Base-by-base conservation (phyloP, 768 basidiomycete genomes). In the Cystobasidium tubakii region DNA sequence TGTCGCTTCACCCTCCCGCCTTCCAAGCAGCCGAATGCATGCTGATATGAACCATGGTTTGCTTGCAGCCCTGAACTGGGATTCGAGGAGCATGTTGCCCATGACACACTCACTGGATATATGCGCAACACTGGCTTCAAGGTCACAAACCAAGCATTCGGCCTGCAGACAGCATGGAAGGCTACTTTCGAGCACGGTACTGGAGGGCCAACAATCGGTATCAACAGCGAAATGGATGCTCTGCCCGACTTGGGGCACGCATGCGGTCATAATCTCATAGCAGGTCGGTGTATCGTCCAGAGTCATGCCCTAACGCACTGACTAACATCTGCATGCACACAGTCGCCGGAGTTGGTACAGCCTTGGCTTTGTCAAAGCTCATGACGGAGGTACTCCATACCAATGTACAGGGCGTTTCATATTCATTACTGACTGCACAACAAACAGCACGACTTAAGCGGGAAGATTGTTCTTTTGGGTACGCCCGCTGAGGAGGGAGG, bases 161-260 rank as follows among this genome's bases (percentile, higher is more conserved):
- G 73, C 0, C 13, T 74, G 50, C 62, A 57, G 3, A 76, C 75
- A 43, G 75, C 75, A 15, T 76, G 75, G 75, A 53, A 53, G 27
- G 75, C 75, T 25, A 74, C 62, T 31, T 76, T 69, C 29, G 64
- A 73, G 65, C n/a, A 62, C 12, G 75, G 75, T 1, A 7, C 36
- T 21, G 73, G 73, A 12, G 75, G 75, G 1, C 54, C 43, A n/a
- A 63, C 60, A 21, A 73, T 76, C 25, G 75, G 75, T 3, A 70
- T 76, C 73, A 76, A 76, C 66, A 69, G 65, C 13, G 75, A 76
- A 44, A 63, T 73, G 71, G 71, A 76, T 54, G 69, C 86, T 4
- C 81, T 86, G n/a, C 85, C 85, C 21, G 80, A 82, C 43, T 83
- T 86, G 63, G 86, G 86, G 3, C 86, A 86, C 79, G 89, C 86